phyloP scores from a whole-genome alignment of 2,329 filamentous ascomycete genomes.

The Penicillium expansum region DNA sequence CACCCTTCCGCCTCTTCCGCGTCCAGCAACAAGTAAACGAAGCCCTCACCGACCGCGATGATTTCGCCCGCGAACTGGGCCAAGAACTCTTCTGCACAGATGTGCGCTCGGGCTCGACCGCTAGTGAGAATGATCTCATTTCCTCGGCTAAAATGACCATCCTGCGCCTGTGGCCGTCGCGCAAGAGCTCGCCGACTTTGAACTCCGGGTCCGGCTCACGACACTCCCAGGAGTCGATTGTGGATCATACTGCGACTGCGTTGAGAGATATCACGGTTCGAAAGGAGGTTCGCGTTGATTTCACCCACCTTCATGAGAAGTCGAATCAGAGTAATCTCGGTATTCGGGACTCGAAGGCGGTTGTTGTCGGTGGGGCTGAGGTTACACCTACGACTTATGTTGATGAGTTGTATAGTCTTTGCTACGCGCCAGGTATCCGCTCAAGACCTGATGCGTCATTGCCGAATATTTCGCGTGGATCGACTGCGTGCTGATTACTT shows the following conservation, averaged over 20 bases:
- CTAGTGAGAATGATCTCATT: constrained; percentile 24
- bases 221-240: constrained; percentile 24
- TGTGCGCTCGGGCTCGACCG: constrained; percentile 23
- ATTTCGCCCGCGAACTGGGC: constrained; percentile 60
- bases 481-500: constrained; percentile 1
- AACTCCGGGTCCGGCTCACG: background rate
- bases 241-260: constrained; percentile 15
- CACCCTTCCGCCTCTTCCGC: constrained; percentile 64
- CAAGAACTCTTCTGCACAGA: constrained; percentile 56
- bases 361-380: constrained; percentile 28
- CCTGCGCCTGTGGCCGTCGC: constrained; percentile 23
- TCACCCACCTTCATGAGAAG: constrained; percentile 29
- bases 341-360: constrained; percentile 23
- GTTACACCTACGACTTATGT: constrained; percentile 43
- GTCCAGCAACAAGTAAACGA: constrained; percentile 62
- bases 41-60: constrained; percentile 54
- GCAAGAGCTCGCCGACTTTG: constrained; percentile 3
- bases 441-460: constrained; percentile 25
- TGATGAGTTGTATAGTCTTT: constrained; percentile 46
- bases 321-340: constrained; percentile 15
- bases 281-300: constrained; percentile 60
- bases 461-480: constrained; percentile 2
- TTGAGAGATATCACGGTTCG: constrained; percentile 62
- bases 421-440: constrained; percentile 31
- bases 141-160: constrained; percentile 22